Evolutionary conservation across 495 filamentous ascomycete genomes (phyloP), one percentile per base, ranked within the genome.

Genomic region (Clohesyomyces aquaticus): DNA sequence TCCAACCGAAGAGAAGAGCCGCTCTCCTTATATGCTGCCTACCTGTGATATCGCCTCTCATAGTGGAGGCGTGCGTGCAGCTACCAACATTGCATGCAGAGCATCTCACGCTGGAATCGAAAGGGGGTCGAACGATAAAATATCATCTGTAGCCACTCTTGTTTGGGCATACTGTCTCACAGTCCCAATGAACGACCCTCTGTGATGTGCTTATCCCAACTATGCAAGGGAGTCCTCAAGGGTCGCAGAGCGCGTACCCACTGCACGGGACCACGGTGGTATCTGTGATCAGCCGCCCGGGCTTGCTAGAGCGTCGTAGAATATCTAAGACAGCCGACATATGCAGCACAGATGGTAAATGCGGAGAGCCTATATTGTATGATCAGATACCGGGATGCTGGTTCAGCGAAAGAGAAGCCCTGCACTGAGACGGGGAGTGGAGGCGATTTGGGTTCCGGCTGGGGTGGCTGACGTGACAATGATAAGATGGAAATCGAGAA

Each of bases 381-480:
- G 32, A 38, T 38, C 32, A 38, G 32, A 38, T 38, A 38, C 32
- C 32, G 32, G 32, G 32, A 38, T 38, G 32, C 6, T 38, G 32
- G 32, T 14, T 38, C 32, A 38, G 32, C 32, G 32, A 38, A 38
- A 38, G 32, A 38, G 32, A 38, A 14, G 32, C 6, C n/a, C 32
- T 6, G 32, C 6, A 38, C 32, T 38, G 32, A 38, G 32, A 38
- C 32, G 32, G 32, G 6, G 32, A 38, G 32, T 14, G 32, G 14
- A 38, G 6, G 32, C n/a, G 32, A 38, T 6, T 38, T 14, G 32
- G 32, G 32, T 38, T 38, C 32, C 32, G 32, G 32, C 32, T 6
- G 14, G 22, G 45, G 22, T 19, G 45, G n/a, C 6, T 48, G 45
- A 48, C 45, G 45, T 48, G 45, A 48, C n/a, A 48, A 48, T 48